Evolutionary conservation across 2,329 filamentous ascomycete genomes (phyloP), one percentile per base, ranked within the genome.

Genomic region (Ceratocystis cubensis): DNA sequence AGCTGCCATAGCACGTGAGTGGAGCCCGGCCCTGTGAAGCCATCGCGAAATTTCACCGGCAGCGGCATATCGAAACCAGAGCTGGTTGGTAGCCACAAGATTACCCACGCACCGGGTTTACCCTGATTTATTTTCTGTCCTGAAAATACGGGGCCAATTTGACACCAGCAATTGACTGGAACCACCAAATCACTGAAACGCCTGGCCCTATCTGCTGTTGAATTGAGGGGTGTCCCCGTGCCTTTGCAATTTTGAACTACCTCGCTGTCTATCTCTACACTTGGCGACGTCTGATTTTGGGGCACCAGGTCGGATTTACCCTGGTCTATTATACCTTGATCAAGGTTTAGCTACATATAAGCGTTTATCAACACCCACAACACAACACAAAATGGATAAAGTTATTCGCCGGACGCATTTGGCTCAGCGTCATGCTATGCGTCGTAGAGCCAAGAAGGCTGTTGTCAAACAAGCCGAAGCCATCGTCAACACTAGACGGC

Each of bases 381-480:
- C 20, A 53, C 15, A 28, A 48, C 30, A 30, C 72, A 76, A 70
- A 69, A 91, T 90, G 88, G 84, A 90, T 77, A 88, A 87, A 76
- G 79, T 90, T 69, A 78, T 86, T 69, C 83, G 83, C 72, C 84
- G 86, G 71, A 84, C 86, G 65, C 78, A 81, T 66, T 80, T 87
- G 74, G 87, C 87, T 70, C 81, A 88, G 76, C 84, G 83, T 74
- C 84, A 87, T 76, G 83, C 80, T 66, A 74, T 76, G 68, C 81
- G 81, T 65, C 79, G 79, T 65, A 28, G 63, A 28, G 73, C 73
- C 45, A 76, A 78, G 69, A 76, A 80, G 69, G 68, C 69, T 44
- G 68, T 70, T 63, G 75, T 78, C 67, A 69, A 71, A 50, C 71
- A 76, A 62, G 73, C 71, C 53, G 68, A 71, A 41, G 69, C 71